These are phyloP conservation scores for Neurospora sp. DNA, from an alignment of 495 filamentous ascomycete genomes.

Conservation along the genomic window DNA sequence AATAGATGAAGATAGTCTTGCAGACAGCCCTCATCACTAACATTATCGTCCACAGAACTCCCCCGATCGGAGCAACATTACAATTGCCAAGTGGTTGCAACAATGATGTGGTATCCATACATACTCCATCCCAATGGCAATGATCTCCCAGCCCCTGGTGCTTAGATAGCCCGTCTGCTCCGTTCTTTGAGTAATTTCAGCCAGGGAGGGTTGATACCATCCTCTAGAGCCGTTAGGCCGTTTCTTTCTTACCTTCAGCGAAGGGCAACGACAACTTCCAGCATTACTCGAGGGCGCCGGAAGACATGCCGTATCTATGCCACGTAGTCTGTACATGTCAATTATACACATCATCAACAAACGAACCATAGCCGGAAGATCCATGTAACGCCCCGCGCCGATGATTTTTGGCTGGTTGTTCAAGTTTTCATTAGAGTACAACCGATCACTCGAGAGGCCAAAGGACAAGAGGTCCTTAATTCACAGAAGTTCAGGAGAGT, in stretches of 20 bases:
- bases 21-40: background rate
- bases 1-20: background rate
- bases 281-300: background rate
- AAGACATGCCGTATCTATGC: background rate
- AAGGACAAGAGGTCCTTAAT: background rate
- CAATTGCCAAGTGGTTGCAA: background rate
- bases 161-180: background rate
- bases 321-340: background rate
- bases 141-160: background rate
- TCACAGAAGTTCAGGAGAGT: conserved; percentile 9
- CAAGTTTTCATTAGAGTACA: background rate
- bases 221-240: background rate
- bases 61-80: background rate
- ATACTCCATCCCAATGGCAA: background rate
- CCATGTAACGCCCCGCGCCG: background rate
- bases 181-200: background rate
- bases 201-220: background rate
- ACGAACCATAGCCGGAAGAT: background rate
- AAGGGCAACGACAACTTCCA: background rate
- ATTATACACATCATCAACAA: background rate
- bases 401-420: background rate
- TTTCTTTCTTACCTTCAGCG: background rate
- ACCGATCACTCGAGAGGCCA: background rate
- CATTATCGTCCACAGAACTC: background rate
- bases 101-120: background rate